Base-by-base conservation (phyloP, 2,329 filamentous ascomycete species). In the Zymoseptoria ardabiliae region DNA sequence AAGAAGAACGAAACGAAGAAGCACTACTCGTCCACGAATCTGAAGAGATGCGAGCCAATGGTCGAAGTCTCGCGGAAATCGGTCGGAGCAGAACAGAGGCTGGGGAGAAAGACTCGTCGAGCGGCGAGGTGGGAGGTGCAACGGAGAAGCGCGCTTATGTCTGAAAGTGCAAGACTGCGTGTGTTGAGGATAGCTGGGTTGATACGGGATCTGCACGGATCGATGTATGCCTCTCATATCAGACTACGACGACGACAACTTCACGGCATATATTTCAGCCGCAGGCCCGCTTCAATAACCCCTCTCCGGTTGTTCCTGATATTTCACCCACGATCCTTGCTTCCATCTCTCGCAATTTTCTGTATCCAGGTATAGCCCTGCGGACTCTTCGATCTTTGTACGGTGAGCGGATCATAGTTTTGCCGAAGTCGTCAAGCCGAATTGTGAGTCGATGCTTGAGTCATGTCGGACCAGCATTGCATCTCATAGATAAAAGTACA, bases 1-100 rank as follows among this genome's bases (percentile, higher is more conserved):
- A 68, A 59, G 65, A 64, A 17, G 66, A 69, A 57, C 58, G 65
- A 3, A 55, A 65, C 48, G 65, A 67, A 55, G 63, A 64, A 57
- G 63, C 61, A 1, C 51, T 49, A 17, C 45, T 60, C 5, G 59
- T 62, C 13, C 57, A 60, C 11, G 57, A 68, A 58, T 68, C 63
- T 41, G 66, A 68, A 54, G 52, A 59, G 17, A 55, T 65, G 57
- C 55, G 61, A 54, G 58, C 57, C 11, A 50, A 59, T 13, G 65
- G 65, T n/a, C 57, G 61, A n/a, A 64, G 63, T 55, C 53, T 66
- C 23, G 22, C 45, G 21, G 65, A 66, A 50, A 66, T 66, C 5
- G 25, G 25, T 28, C 25, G 25, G 25, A 9, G 25, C 25, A 28
- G 25, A 28, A 28, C 25, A 28, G 25, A 28, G 25, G 6, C 25